Conservation (phyloP, 257 asterid species). For the Fraxinus excelsior region DNA sequence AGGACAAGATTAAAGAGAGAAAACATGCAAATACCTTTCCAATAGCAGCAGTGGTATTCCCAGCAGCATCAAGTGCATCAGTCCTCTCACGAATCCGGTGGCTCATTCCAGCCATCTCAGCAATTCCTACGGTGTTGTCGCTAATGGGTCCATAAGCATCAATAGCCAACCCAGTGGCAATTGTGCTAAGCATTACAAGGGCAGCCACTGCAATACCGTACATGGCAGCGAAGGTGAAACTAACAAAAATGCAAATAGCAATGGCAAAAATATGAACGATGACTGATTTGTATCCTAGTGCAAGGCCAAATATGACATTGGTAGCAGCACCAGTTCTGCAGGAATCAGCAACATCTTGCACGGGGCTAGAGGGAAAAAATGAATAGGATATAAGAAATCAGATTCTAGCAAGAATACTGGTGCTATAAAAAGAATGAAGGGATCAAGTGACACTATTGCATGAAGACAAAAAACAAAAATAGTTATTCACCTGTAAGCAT, state of each 20-base stretch:
- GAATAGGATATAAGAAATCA: neutral
- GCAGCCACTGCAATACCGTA: slow-evolving; percentile 91
- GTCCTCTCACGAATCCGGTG: slow-evolving; percentile 88
- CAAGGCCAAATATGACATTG: slow-evolving; percentile 88
- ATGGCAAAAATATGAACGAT: slow-evolving; percentile 87
- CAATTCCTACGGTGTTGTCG: slow-evolving; percentile 93
- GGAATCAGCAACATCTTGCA: slow-evolving; percentile 97
- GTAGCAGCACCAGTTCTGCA: slow-evolving; percentile 98
- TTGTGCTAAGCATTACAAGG: slow-evolving; percentile 91
- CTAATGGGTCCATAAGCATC: slow-evolving; percentile 97
- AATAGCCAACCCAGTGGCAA: slow-evolving; percentile 91
- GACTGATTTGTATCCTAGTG: slow-evolving; percentile 91
- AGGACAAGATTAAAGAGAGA: neutral
- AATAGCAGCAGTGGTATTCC: slow-evolving; percentile 93
- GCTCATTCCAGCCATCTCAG: slow-evolving; percentile 98
- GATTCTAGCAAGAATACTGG: neutral
- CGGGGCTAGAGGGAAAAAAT: slow-evolving; percentile 37
- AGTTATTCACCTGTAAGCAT: slow-evolving; percentile 73
- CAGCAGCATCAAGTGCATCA: slow-evolving; percentile 97
- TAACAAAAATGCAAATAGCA: slow-evolving; percentile 74
- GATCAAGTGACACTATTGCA: neutral
- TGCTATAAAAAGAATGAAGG: neutral
- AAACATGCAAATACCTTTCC: neutral
- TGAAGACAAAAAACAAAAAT: neutral
- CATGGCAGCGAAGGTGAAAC: slow-evolving; percentile 91